Conservation (phyloP, 257 asterid genomes). For the Phtheirospermum japonicum region DNA sequence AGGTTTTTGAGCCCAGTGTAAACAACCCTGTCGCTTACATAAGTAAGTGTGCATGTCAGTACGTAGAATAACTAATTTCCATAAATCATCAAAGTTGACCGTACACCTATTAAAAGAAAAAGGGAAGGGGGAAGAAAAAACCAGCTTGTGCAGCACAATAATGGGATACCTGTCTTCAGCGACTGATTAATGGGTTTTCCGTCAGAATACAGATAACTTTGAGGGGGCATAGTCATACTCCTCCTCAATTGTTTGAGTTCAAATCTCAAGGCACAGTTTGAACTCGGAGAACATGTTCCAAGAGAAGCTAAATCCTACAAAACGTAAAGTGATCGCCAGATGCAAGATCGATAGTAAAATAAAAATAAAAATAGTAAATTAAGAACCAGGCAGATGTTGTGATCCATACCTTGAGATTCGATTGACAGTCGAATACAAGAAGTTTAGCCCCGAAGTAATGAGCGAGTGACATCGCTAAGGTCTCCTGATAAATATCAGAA, state of each 20-base stretch:
- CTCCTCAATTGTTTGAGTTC: not conserved
- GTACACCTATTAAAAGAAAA: not conserved
- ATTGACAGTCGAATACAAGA: conserved; percentile 21
- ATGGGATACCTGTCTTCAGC: conserved; percentile 1
- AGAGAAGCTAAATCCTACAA: conserved; percentile 1
- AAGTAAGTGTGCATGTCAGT: conserved; percentile 6
- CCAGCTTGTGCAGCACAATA: not conserved
- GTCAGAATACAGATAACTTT: not conserved
- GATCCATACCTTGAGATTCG: conserved; percentile 15
- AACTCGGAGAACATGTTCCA: not conserved
- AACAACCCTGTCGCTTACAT: conserved; percentile 19
- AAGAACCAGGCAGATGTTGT: not conserved
- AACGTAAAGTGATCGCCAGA: not conserved
- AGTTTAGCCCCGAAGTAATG: conserved; percentile 7
- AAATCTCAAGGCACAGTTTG: not conserved
- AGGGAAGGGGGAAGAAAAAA: too few relatives aligned
- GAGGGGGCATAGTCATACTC: not conserved
- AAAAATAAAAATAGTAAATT: not conserved
- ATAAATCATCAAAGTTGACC: not conserved
- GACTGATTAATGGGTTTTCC: not conserved
- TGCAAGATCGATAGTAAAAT: not conserved
- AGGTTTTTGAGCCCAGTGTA: conserved; percentile 15
- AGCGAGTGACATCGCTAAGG: conserved; percentile 5
- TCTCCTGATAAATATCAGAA: conserved; percentile 21
- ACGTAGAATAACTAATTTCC: not conserved